Evolutionary conservation across 2,329 filamentous ascomycete genomes (phyloP).

Genomic region (Exophiala sp.): DNA sequence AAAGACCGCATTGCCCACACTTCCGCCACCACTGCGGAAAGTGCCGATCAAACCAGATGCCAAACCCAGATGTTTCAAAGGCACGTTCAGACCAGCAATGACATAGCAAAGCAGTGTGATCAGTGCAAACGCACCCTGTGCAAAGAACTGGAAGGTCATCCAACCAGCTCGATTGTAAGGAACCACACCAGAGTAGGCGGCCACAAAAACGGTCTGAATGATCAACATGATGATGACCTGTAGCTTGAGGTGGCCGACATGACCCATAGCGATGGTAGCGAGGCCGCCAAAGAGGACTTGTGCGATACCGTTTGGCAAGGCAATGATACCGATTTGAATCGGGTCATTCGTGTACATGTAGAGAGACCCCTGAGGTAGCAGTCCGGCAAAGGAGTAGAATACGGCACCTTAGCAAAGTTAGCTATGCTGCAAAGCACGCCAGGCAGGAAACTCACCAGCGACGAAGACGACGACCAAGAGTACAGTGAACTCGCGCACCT

Average conservation of each 20-base stretch:
- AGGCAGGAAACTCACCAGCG: slow-evolving; percentile 32
- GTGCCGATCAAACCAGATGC: slow-evolving; percentile 13
- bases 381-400: slow-evolving; percentile 5
- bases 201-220: slow-evolving; percentile 8
- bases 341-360: slow-evolving; percentile 12
- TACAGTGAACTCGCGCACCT: slow-evolving; percentile 33
- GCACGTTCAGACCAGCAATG: slow-evolving; percentile 8
- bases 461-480: slow-evolving; percentile 37
- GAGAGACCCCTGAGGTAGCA: slow-evolving; percentile 8
- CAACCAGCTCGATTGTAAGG: slow-evolving; percentile 19
- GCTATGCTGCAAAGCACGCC: not conserved
- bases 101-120: slow-evolving; percentile 9
- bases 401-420: not conserved
- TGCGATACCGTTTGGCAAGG: slow-evolving; percentile 5
- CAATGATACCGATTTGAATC: slow-evolving; percentile 13
- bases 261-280: not conserved
- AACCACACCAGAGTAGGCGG: not conserved
- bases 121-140: slow-evolving; percentile 1
- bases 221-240: slow-evolving; percentile 6
- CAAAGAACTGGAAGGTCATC: slow-evolving; percentile 11
- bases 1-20: slow-evolving; percentile 12
- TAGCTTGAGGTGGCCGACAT: slow-evolving; percentile 2
- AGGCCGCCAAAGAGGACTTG: slow-evolving; percentile 8
- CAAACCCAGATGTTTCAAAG: slow-evolving; percentile 8
- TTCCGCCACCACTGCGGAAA: slow-evolving; percentile 6